Conservation (phyloP, 2,329 filamentous ascomycete species). For the Fusarium praegraminearum region DNA sequence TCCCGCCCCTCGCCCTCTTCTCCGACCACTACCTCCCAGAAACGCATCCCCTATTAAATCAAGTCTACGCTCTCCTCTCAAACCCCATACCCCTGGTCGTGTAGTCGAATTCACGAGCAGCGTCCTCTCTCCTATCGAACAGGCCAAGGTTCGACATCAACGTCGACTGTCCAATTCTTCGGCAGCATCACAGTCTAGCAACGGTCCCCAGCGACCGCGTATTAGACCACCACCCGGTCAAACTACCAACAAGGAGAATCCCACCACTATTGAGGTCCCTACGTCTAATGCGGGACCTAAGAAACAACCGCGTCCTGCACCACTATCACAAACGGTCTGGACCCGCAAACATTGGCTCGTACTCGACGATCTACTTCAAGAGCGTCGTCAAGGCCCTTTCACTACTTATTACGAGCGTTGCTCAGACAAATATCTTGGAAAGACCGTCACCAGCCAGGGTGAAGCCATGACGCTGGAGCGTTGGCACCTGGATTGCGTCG, state of each 20-base stretch:
- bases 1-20: conserved; percentile 53
- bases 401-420: conserved; percentile 46
- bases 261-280: conserved; percentile 43
- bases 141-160: conserved; percentile 53
- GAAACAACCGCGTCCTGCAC: conserved; percentile 31
- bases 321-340: conserved; percentile 61
- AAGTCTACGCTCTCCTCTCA: conserved; percentile 67
- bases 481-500: conserved; percentile 70
- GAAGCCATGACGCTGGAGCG: conserved; percentile 62
- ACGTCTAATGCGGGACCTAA: conserved; percentile 48
- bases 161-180: conserved; percentile 47
- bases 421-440: conserved; percentile 59
- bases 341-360: conserved; percentile 65
- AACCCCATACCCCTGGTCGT: conserved; percentile 68
- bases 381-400: conserved; percentile 58
- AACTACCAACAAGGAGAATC: conserved; percentile 53
- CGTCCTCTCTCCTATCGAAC: conserved; percentile 60
- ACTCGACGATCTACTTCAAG: conserved; percentile 64
- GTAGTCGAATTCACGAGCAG: conserved; percentile 69
- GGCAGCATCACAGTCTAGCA: conserved; percentile 30
- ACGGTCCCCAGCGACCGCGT: conserved; percentile 25
- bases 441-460: conserved; percentile 61
- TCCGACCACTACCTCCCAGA: conserved; percentile 63
- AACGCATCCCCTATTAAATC: conserved; percentile 69
- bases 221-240: conserved; percentile 19